A percentile compares a stretch with the other conserved stretches of the same genome.
Evolutionary conservation across 495 filamentous ascomycete species (phyloP).

Genomic region (Daldinia caldariorum): DNA sequence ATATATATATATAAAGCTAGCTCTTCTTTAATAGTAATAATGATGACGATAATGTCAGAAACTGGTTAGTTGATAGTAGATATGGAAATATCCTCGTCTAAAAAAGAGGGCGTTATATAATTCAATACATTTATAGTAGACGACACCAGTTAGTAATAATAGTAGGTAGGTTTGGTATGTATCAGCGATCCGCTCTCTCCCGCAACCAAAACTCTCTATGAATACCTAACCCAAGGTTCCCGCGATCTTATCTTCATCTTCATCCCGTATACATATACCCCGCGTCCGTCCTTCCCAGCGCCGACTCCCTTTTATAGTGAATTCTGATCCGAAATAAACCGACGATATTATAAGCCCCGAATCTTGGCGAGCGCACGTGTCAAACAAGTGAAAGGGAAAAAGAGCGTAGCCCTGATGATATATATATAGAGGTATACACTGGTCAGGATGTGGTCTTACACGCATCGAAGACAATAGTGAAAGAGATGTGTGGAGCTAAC

Average conservation of each 20-base stretch:
- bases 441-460: slow-evolving; percentile 6
- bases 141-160: not conserved
- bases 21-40: slow-evolving; percentile 7
- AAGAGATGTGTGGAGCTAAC: not conserved
- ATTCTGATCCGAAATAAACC: slow-evolving; percentile 5
- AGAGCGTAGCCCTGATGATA: slow-evolving; percentile 24
- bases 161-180: not conserved
- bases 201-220: slow-evolving; percentile 24
- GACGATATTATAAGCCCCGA: slow-evolving; percentile 30
- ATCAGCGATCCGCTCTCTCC: slow-evolving; percentile 16
- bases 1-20: slow-evolving; percentile 36
- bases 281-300: slow-evolving; percentile 2
- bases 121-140: slow-evolving; percentile 15
- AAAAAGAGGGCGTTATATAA: slow-evolving; percentile 14
- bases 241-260: slow-evolving; percentile 32
- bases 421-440: slow-evolving; percentile 37
- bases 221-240: too few relatives aligned
- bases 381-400: slow-evolving; percentile 10
- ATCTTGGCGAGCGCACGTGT: slow-evolving; percentile 19
- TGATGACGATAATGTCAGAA: not conserved
- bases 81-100: slow-evolving; percentile 19
- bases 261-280: not conserved
- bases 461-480: not conserved
- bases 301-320: slow-evolving; percentile 21
- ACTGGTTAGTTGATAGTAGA: too few relatives aligned